Evolutionary conservation across 2,329 filamentous ascomycete genomes (phyloP).

Genomic region (Ceratocystiopsis brevicomis): DNA sequence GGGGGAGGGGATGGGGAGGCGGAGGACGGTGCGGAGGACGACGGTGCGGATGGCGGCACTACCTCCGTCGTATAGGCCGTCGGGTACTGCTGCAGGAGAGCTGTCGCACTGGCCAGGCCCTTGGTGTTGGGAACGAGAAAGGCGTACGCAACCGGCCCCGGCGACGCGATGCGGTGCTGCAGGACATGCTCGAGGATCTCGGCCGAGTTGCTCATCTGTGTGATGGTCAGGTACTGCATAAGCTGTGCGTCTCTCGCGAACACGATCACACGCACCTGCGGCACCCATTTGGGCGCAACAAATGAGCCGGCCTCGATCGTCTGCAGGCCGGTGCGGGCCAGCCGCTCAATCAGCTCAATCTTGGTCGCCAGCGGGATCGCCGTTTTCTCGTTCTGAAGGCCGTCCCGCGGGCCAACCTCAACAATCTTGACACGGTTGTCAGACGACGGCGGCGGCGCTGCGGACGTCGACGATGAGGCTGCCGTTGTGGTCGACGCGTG

Average conservation of each 20-base stretch:
- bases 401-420: constrained; percentile 71
- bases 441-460: neutral
- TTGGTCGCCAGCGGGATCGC: constrained; percentile 54
- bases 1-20: constrained; percentile 20
- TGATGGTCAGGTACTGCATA: constrained; percentile 40
- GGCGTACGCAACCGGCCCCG: constrained; percentile 47
- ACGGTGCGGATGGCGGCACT: constrained; percentile 21
- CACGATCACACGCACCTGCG: constrained; percentile 28
- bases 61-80: constrained; percentile 30
- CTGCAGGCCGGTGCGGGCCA: constrained; percentile 48
- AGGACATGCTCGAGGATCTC: constrained; percentile 55
- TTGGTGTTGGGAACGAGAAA: constrained; percentile 65
- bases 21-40: neutral
- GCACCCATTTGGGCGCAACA: constrained; percentile 69
- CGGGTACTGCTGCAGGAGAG: constrained; percentile 32
- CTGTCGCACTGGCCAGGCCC: constrained; percentile 45
- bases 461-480: neutral
- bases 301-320: constrained; percentile 71
- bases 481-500: neutral
- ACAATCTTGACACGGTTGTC: constrained; percentile 30
- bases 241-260: constrained; percentile 28
- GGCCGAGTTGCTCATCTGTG: constrained; percentile 59
- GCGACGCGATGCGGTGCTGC: constrained; percentile 32
- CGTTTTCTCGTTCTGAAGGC: constrained; percentile 69
- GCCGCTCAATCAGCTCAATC: constrained; percentile 51